Evolutionary conservation across 2,329 filamentous ascomycete genomes (phyloP).

Genomic region (Macrophomina tecta): DNA sequence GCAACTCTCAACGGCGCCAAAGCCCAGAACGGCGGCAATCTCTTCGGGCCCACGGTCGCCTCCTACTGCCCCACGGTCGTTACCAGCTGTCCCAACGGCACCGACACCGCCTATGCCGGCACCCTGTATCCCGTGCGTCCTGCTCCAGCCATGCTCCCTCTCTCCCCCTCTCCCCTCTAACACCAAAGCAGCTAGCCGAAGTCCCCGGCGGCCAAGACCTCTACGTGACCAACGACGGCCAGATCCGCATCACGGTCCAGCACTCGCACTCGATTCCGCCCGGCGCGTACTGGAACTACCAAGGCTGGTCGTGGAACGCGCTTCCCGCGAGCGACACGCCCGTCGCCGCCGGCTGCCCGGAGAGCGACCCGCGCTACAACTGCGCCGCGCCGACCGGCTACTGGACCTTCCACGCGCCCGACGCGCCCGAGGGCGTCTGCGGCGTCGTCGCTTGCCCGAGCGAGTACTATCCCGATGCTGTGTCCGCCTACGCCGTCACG

Average conservation of each 20-base stretch:
- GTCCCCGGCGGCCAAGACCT: conserved; percentile 36
- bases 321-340: conserved; percentile 7
- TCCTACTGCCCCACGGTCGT: conserved; percentile 31
- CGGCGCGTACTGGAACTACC: conserved; percentile 31
- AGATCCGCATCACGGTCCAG: conserved; percentile 32
- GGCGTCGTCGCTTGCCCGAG: conserved; percentile 32
- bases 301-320: conserved; percentile 33
- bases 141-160: neutral
- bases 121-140: conserved; percentile 31
- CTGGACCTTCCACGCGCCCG: conserved; percentile 33
- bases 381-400: conserved; percentile 32
- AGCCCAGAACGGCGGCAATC: conserved; percentile 29
- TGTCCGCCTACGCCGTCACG: conserved; percentile 32
- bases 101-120: conserved; percentile 30
- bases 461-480: conserved; percentile 19
- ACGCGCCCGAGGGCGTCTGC: conserved; percentile 28
- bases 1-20: conserved; percentile 32
- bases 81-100: conserved; percentile 33
- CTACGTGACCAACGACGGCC: conserved; percentile 32
- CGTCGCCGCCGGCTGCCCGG: conserved; percentile 23
- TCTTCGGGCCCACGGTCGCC: conserved; percentile 29
- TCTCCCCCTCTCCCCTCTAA: neutral
- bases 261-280: conserved; percentile 33
- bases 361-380: conserved; percentile 30
- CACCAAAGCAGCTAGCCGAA: conserved; percentile 21